Conservation (phyloP, 2,329 filamentous ascomycete species). For the Xylaria sp. region DNA sequence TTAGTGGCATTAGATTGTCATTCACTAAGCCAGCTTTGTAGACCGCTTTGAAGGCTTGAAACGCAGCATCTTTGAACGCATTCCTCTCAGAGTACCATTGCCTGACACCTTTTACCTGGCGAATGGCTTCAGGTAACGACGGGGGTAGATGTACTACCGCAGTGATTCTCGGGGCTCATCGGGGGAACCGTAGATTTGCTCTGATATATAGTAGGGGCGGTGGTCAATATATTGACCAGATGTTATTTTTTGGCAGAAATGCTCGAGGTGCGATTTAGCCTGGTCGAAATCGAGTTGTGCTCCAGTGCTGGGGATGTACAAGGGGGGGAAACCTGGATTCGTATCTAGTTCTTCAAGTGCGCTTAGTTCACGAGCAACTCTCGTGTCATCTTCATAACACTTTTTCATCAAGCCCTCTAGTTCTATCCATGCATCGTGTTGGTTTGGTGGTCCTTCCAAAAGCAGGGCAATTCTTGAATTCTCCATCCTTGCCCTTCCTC, state of each 20-base stretch:
- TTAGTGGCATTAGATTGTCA: slow-evolving; percentile 74
- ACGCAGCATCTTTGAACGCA: slow-evolving; percentile 81
- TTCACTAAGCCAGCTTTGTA: slow-evolving; percentile 75
- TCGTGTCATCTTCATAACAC: slow-evolving; percentile 69
- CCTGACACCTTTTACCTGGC: slow-evolving; percentile 55
- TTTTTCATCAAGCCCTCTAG: slow-evolving; percentile 77
- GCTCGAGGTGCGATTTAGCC: slow-evolving; percentile 76
- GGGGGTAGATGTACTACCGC: slow-evolving; percentile 74
- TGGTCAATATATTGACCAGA: slow-evolving; percentile 65
- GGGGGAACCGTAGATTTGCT: slow-evolving; percentile 40
- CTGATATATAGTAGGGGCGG: slow-evolving; percentile 70
- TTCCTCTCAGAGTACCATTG: slow-evolving; percentile 74
- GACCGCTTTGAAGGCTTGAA: slow-evolving; percentile 76
- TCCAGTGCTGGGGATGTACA: slow-evolving; percentile 52
- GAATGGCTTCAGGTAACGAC: slow-evolving; percentile 67
- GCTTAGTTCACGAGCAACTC: slow-evolving; percentile 53
- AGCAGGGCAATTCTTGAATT: slow-evolving; percentile 58
- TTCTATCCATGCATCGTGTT: slow-evolving; percentile 60
- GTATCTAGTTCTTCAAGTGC: slow-evolving; percentile 53
- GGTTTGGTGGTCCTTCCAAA: slow-evolving; percentile 39
- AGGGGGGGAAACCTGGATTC: slow-evolving; percentile 40
- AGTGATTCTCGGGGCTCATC: slow-evolving; percentile 42
- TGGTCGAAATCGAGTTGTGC: slow-evolving; percentile 75
- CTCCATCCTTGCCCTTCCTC: slow-evolving; percentile 57
- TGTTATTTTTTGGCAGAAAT: slow-evolving; percentile 75